Percentiles rank a stretch among this genome's conserved stretches.
Evolutionary conservation across 2,329 filamentous ascomycete genomes (phyloP).

Genomic region (Aspergillus ochraceus): DNA sequence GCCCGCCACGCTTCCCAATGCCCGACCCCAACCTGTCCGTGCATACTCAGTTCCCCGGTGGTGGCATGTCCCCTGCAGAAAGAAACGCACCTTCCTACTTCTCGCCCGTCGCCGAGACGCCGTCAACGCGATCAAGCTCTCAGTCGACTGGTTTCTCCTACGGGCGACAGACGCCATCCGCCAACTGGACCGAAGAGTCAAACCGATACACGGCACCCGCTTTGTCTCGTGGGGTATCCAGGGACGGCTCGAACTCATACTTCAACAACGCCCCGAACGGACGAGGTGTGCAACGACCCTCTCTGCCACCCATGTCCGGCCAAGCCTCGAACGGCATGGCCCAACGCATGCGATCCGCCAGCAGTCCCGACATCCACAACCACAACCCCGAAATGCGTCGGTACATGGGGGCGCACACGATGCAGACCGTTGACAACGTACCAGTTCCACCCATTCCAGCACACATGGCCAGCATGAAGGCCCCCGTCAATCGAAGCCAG

Average conservation of each 20-base stretch:
- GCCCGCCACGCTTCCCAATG: slow-evolving; percentile 70
- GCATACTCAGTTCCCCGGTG: slow-evolving; percentile 59
- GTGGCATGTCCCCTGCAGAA: slow-evolving; percentile 59
- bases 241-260: slow-evolving; percentile 69
- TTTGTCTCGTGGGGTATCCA: slow-evolving; percentile 75
- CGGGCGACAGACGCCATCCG: slow-evolving; percentile 70
- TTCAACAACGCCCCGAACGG: slow-evolving; percentile 63
- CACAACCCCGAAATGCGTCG: slow-evolving; percentile 53
- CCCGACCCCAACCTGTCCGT: slow-evolving; percentile 66
- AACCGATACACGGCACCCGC: slow-evolving; percentile 88
- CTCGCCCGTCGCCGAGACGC: slow-evolving; percentile 72
- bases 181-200: slow-evolving; percentile 69
- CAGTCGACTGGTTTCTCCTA: slow-evolving; percentile 73
- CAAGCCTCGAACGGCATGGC: slow-evolving; percentile 54
- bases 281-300: slow-evolving; percentile 64
- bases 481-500: slow-evolving; percentile 71
- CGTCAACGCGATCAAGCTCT: slow-evolving; percentile 58
- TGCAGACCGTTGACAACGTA: slow-evolving; percentile 56
- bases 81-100: slow-evolving; percentile 83
- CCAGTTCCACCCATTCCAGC: slow-evolving; percentile 77
- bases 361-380: slow-evolving; percentile 88
- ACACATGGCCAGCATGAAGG: slow-evolving; percentile 62
- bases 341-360: slow-evolving; percentile 83
- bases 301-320: slow-evolving; percentile 69
- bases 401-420: slow-evolving; percentile 55